These are phyloP conservation scores for Eucalyptus curtisii DNA, from an alignment of 345 rosid genomes.

Conservation along the genomic window DNA sequence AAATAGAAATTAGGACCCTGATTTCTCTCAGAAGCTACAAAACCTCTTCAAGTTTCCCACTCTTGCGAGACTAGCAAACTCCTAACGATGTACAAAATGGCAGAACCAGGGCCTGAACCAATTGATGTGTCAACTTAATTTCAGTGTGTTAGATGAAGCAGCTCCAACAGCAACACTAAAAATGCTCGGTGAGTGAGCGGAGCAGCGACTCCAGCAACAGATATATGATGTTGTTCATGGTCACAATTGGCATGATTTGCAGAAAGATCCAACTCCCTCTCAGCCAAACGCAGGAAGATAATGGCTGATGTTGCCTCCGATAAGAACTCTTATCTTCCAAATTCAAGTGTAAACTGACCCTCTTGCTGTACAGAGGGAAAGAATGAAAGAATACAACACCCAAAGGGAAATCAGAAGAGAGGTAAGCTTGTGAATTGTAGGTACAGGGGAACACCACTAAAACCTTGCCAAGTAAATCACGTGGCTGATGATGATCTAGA, in stretches of 20 bases:
- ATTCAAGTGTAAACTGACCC: constrained; percentile 11
- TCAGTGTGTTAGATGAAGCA: constrained; percentile 39
- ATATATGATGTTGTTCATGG: neutral
- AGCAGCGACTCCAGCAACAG: neutral
- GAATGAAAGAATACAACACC: neutral
- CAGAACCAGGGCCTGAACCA: neutral
- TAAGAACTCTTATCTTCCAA: constrained; percentile 14
- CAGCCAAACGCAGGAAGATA: constrained; percentile 1
- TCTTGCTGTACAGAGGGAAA: constrained; percentile 12
- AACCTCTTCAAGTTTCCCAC: neutral
- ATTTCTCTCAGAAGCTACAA: neutral
- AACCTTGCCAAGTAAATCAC: constrained; percentile 6
- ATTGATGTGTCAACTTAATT: neutral
- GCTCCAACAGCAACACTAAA: constrained; percentile 11
- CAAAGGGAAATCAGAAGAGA: constrained; percentile 14
- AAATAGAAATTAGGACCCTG: neutral
- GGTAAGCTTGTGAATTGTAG: constrained; percentile 3
- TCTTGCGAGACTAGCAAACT: neutral
- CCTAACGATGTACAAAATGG: neutral
- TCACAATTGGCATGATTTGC: constrained; percentile 13
- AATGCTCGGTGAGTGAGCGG: constrained; percentile 14
- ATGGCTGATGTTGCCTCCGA: constrained; percentile 8
- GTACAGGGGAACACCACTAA: constrained; percentile 1
- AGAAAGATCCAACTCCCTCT: constrained; percentile 14
- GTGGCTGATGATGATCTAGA: constrained; percentile 28